Base-by-base conservation (phyloP, 1,139 yeast species). In the Candida mesenterica region DNA sequence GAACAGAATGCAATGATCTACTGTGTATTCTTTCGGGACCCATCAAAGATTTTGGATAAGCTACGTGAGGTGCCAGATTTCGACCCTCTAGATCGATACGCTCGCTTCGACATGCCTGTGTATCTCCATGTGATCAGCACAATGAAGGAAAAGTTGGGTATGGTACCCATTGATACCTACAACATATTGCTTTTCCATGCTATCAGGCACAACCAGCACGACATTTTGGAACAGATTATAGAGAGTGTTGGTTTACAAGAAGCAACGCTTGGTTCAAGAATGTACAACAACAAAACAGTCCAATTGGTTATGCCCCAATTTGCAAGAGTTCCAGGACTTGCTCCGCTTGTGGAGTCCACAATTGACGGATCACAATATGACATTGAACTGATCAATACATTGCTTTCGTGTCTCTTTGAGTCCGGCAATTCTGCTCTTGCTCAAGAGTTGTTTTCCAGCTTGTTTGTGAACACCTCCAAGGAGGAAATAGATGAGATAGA, bases 1-100 rank as follows among this genome's bases (percentile, higher is more conserved):
- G 75, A 69, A 46, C 65, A 59, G 37, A 58, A 56, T 30, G 41
- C 50, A 24, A 41, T 65, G 32, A 37, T 68, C 3, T 59, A 55
- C 38, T 47, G 57, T 37, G 49, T 52, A 6, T 66, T 62, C 40
- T 68, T 50, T 46, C 55, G 50, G 28, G 74, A 69, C 38, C 42
- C 52, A 15, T 42, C 42, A 1, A 53, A 49, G 12, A 41, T 67
- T 2, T 20, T 47, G 9, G 34, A 44, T 0, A 40, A 37, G n/a
- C 35, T 55, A 23, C 34, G 34, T 5, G 33, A 29, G 8, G 13
- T 30, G 8, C 13, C 23, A 30, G 26, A 23, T 15, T 24, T 12
- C 15, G 7, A 27, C n/a, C 27, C 23, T n/a, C 24, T 32, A 22
- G 16, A 17, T 4, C 17, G 19, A 15, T 39, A 42, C 26, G 42